Evolutionary conservation across 257 asterid genomes (phyloP), one percentile per base, ranked within the genome.

Genomic region (Thymus quinquecostatus): DNA sequence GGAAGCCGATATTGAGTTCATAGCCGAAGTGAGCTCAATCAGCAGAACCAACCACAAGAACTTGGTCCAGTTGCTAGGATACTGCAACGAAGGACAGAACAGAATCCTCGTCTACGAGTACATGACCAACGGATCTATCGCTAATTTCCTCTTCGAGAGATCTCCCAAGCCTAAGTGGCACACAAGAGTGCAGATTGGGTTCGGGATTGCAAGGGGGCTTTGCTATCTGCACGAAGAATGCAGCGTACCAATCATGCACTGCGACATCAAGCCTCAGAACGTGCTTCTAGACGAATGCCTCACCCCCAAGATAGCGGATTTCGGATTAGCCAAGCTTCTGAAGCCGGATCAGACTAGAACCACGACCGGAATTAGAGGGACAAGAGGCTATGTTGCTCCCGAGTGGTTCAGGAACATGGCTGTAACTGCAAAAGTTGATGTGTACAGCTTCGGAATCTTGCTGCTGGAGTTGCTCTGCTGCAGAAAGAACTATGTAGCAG

Each of bases 31-130:
- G 14, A 71, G 53, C 68, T 73, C 80, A 59, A 73, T 78, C 82
- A 36, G 89, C 30, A 78, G 79, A 43, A 86, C 85, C 1, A 80
- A 80, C 54, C 88, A 86, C 73, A 86, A 84, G 72, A 82, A 84
- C 67, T 63, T 85, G 30, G 90, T 85, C 33, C 77, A 77, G 1
- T 41, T 87, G 51, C 68, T 85, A 4, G 86, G 92, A 27, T 82
- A 76, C 30, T 80, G 82, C 30, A 77, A 82, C 13, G 84, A 82
- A 41, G 87, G 82, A 4, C 60, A 75, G 28, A 50, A 82, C 57
- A 71, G 75, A 28, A 68, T 82, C 41, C 29, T 82, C 13, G 84
- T 76, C 2, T 82, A 82, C 34, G 82, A 82, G 30, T 76, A 41
- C 80, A 47, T 79, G 80, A 57, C 60, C 36, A 82, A 82, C 44